Evolutionary conservation across 1,139 yeast genomes (phyloP).

Genomic region (Candida tropicalis): DNA sequence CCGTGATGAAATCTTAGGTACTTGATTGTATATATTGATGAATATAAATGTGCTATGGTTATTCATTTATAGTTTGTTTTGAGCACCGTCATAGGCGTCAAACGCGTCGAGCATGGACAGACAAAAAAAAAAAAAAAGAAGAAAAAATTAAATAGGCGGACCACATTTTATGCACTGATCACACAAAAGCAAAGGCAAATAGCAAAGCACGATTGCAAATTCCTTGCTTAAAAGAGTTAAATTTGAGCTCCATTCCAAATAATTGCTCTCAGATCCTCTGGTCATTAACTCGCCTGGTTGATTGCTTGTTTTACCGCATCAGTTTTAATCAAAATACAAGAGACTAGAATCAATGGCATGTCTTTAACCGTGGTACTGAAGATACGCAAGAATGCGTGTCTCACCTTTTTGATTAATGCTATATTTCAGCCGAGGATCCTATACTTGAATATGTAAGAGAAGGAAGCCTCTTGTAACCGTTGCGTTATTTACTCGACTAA

Average conservation of each 20-base stretch:
- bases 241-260: neutral
- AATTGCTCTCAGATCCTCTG: neutral
- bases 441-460: too few species aligned
- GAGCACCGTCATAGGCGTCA: neutral
- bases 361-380: too few species aligned
- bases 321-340: too few species aligned
- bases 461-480: too few species aligned
- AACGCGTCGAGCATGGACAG: neutral
- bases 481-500: too few species aligned
- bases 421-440: too few species aligned
- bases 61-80: neutral
- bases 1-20: constrained; percentile 41
- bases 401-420: too few species aligned
- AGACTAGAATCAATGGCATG: too few species aligned
- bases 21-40: constrained; percentile 5
- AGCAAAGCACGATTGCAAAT: neutral
- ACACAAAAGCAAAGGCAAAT: neutral
- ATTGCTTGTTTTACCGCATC: neutral
- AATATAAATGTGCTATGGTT: too few species aligned
- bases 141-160: neutral
- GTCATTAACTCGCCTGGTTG: neutral
- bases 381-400: too few species aligned
- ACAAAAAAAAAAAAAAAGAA: neutral
- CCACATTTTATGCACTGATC: too few species aligned
- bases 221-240: neutral